Evolutionary conservation across 352 stramenopile species (phyloP), one percentile per base, ranked within the genome.

Genomic region (Pythium myriotylum): DNA sequence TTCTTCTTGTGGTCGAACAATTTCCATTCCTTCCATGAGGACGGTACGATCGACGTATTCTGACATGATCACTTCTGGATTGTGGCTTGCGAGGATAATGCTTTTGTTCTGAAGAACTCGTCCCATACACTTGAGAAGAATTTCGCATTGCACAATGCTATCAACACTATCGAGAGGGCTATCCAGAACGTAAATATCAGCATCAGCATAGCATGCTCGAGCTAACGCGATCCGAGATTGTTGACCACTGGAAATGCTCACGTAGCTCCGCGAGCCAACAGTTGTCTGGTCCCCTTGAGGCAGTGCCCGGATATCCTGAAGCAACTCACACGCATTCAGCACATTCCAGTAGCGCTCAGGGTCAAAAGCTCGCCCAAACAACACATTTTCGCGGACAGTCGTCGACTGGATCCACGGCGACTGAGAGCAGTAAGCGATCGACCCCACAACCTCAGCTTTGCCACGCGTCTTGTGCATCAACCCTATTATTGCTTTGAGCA

Each of bases 341-440:
- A 92, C 81, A 20, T 65, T 84, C 70, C 72, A 77, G 70, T 94
- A 92, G 32, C 74, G 74, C 10, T 67, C 69, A 27, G 66, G 68
- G 56, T 95, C 73, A 46, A 88, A 94, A 7, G 67, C 56, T 22
- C 79, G 80, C 4, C 95, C 94, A 75, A 99, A 99, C 6, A 99
- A 66, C 59, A 99, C 97, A 72, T 99, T 99, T 23, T 98, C 91
- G n/a, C 87, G 82, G 3, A 99, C 75, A 20, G 87, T 97, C 27
- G 91, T 92, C 63, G 99, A 98, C 69, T 99, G 88, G 54, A 99
- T 97, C 82, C 97, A 99, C 26, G 96, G 84, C 17, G 87, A 84
- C 72, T 99, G 96, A 5, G 92, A 81, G 58, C 84, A 97, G 68
- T 97, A 98, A 8, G 79, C 80, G 10, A 90, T 51, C 17, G 61